These are phyloP conservation scores for Lotus japonicus DNA, from an alignment of 306 rosid species.

Conservation along the genomic window DNA sequence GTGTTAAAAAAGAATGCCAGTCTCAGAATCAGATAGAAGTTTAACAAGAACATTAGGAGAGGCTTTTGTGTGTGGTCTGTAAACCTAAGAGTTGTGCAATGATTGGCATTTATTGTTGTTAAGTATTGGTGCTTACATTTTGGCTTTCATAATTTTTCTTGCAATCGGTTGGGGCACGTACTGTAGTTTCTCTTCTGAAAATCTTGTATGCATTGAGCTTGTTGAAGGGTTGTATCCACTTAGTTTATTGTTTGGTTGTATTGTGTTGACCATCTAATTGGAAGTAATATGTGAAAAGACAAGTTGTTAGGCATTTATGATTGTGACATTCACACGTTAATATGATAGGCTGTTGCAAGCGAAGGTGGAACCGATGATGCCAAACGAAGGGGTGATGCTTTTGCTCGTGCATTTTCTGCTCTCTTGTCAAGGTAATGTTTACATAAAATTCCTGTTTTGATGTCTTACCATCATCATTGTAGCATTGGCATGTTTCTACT, in stretches of 20 bases:
- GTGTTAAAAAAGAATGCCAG: not conserved
- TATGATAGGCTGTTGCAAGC: conserved; percentile 92
- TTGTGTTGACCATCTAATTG: conserved; percentile 3
- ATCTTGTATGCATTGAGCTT: not conserved
- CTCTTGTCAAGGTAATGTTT: conserved; percentile 75
- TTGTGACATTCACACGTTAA: conserved; percentile 19
- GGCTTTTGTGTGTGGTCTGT: not conserved
- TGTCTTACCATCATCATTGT: conserved; percentile 9
- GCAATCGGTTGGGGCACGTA: not conserved
- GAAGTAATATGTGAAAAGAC: conserved; percentile 6
- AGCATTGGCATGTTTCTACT: not conserved
- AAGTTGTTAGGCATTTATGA: conserved; percentile 5
- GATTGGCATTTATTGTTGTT: not conserved
- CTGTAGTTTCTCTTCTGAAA: not conserved
- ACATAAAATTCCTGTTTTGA: conserved; percentile 5
- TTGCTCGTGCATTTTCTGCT: conserved; percentile 93
- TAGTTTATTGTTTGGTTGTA: conserved; percentile 2
- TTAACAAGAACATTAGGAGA: not conserved
- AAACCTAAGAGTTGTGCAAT: not conserved
- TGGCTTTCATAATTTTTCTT: not conserved
- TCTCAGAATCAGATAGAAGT: not conserved
- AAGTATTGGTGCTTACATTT: not conserved
- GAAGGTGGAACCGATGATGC: conserved; percentile 99
- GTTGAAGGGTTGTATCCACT: conserved; percentile 10
- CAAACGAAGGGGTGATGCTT: conserved; percentile 95